Percentiles rank a stretch among this genome's conserved stretches.
phyloP scores from a whole-genome alignment of 2,329 filamentous ascomycete species.

The Phialophora verrucosa region DNA sequence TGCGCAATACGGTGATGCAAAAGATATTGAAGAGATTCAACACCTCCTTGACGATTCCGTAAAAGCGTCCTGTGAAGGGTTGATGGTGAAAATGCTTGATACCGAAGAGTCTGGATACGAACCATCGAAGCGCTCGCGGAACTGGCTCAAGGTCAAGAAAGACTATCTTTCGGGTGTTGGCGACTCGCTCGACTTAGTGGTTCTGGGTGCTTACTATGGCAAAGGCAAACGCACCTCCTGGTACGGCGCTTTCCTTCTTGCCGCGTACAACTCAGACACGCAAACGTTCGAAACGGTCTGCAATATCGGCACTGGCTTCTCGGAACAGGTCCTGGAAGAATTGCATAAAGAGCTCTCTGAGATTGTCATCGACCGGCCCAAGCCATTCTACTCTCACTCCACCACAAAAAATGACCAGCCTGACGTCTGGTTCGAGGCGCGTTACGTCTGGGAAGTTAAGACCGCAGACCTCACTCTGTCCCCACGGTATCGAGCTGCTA shows the following conservation, averaged over 20 bases:
- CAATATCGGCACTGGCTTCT: slow-evolving; percentile 98
- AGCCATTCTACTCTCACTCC: slow-evolving; percentile 92
- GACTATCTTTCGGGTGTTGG: slow-evolving; percentile 94
- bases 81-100: slow-evolving; percentile 99
- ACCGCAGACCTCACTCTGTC: slow-evolving; percentile 93
- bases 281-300: slow-evolving; percentile 94
- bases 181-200: slow-evolving; percentile 94
- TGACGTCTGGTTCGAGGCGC: slow-evolving; percentile 97
- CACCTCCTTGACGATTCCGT: slow-evolving; percentile 90
- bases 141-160: slow-evolving; percentile 99
- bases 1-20: slow-evolving; percentile 83
- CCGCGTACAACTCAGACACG: slow-evolving; percentile 81
- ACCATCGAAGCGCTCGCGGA: slow-evolving; percentile 92
- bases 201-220: slow-evolving; percentile 91
- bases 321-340: slow-evolving; percentile 88
- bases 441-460: slow-evolving; percentile 96
- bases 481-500: slow-evolving; percentile 90
- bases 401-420: slow-evolving; percentile 87
- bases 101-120: slow-evolving; percentile 92
- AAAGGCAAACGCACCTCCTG: slow-evolving; percentile 94
- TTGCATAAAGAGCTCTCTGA: slow-evolving; percentile 76
- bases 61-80: slow-evolving; percentile 91
- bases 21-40: slow-evolving; percentile 92
- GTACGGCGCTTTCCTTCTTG: slow-evolving; percentile 93
- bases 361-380: slow-evolving; percentile 84